Conservation (phyloP, 495 filamentous ascomycete species). For the Penicillium flavigenum region DNA sequence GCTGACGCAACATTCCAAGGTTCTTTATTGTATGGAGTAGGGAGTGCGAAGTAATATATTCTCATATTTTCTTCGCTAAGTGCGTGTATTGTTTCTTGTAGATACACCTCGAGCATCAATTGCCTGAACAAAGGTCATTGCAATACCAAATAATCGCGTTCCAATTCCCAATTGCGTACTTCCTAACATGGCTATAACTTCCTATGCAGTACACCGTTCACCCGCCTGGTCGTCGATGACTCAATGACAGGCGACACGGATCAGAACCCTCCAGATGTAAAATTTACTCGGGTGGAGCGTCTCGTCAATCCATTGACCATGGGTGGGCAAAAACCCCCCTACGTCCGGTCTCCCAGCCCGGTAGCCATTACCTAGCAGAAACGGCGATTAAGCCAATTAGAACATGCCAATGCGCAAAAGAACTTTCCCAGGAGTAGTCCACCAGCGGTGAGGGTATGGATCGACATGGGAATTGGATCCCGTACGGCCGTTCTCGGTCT, state of each 20-base stretch:
- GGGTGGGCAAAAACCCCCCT: constrained; percentile 13
- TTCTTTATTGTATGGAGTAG: not conserved
- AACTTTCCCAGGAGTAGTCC: constrained; percentile 15
- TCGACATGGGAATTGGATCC: constrained; percentile 18
- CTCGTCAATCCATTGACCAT: constrained; percentile 21
- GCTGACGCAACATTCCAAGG: constrained; percentile 19
- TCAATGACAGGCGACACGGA: constrained; percentile 6
- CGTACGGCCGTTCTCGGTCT: constrained; percentile 18
- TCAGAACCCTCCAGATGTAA: not conserved
- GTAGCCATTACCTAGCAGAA: constrained; percentile 29
- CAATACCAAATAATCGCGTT: not conserved
- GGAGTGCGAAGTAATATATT: not conserved
- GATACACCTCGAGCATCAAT: not conserved
- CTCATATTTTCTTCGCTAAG: constrained; percentile 12
- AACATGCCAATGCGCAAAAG: constrained; percentile 1
- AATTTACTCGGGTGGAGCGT: constrained; percentile 13
- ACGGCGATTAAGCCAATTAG: constrained; percentile 22
- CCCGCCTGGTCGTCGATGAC: constrained; percentile 7
- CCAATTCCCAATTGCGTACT: not conserved
- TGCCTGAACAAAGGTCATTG: not conserved
- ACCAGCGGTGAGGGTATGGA: constrained; percentile 25
- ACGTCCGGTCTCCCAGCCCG: constrained; percentile 5
- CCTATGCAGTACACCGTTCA: constrained; percentile 1
- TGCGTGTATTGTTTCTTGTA: constrained; percentile 7
- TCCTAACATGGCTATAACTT: not conserved